Conservation (phyloP, 2,329 filamentous ascomycete genomes). For the Emergomyces pasteurianus region DNA sequence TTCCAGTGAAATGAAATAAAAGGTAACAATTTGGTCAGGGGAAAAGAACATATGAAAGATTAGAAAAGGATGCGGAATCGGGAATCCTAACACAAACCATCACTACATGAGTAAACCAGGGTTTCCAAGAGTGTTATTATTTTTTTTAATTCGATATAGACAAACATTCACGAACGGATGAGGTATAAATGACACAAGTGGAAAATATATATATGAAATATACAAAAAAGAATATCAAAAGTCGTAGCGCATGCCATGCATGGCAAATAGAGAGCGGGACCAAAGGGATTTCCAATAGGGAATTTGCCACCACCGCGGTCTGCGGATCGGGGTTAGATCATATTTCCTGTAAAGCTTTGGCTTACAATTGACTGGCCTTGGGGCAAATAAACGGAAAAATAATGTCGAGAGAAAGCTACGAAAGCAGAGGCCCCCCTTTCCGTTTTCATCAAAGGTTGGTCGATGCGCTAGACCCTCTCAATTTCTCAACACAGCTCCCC, state of each 20-base stretch:
- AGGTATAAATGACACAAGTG: neutral
- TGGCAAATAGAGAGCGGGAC: neutral
- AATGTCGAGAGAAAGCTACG: neutral
- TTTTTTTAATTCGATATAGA: neutral
- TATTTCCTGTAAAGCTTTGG: neutral
- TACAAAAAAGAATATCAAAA: neutral
- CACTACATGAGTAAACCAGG: neutral
- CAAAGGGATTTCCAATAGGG: neutral
- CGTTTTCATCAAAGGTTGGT: neutral
- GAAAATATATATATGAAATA: neutral
- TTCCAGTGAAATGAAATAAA: neutral
- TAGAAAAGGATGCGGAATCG: neutral
- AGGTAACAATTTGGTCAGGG: neutral
- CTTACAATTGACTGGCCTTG: neutral
- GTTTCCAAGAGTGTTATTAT: neutral
- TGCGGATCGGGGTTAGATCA: neutral
- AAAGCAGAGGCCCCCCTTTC: constrained; percentile 11
- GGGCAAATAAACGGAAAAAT: neutral
- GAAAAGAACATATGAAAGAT: neutral
- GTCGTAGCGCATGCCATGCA: neutral
- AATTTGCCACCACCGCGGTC: neutral
- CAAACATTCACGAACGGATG: neutral
- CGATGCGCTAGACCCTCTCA: constrained; percentile 18
- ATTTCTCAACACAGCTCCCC: constrained; percentile 63
- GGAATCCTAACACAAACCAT: neutral